Percentiles rank a stretch among this genome's conserved stretches.
phyloP scores from a whole-genome alignment of 805 yeast species.

The Ogataea wickerhamii region DNA sequence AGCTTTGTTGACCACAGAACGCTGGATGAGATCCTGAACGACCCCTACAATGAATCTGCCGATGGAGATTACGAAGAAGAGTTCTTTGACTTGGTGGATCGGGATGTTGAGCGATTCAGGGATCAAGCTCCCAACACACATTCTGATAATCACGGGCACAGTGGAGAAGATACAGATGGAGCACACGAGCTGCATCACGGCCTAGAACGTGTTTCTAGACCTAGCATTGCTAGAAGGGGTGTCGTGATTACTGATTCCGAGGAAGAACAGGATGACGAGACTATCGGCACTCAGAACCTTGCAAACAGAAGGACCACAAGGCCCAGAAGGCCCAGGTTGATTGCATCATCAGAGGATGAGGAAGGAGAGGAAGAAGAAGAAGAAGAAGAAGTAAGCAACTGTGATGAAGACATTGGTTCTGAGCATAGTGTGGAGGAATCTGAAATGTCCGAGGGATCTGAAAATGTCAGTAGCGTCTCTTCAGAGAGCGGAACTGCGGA shows the following conservation, averaged over 20 bases:
- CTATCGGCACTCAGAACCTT: not conserved
- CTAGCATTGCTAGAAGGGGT: not conserved
- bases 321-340: not conserved
- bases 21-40: slow-evolving; percentile 4
- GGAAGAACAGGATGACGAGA: not conserved
- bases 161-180: no score
- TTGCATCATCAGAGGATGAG: slow-evolving; percentile 1
- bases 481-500: no score
- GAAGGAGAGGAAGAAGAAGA: no score
- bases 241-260: not conserved
- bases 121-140: not conserved
- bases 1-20: slow-evolving; percentile 4
- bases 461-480: no score
- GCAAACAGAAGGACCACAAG: not conserved
- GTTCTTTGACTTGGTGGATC: not conserved
- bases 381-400: no score
- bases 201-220: no score
- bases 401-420: no score
- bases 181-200: no score
- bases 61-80: slow-evolving; percentile 4
- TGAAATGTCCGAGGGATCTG: no score
- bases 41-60: slow-evolving; percentile 1
- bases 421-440: no score
- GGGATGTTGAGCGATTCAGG: slow-evolving; percentile 1
- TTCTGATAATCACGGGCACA: no score